Conservation (phyloP, 2,329 filamentous ascomycete species). For the Cryphonectria japonica region DNA sequence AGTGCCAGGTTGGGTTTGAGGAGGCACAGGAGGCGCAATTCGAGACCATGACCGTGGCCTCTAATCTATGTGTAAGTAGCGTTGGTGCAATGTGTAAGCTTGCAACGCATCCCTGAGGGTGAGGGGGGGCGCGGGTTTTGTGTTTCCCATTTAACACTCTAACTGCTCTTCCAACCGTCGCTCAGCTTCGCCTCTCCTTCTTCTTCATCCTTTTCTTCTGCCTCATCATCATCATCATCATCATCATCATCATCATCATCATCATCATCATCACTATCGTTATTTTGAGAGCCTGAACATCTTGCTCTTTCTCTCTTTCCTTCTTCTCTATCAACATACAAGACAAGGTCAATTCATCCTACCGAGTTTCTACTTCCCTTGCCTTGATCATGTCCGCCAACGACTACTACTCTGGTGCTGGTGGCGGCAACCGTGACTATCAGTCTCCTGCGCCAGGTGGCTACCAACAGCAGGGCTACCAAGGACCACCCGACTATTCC, state of each 20-base stretch:
- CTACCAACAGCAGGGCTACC: slow-evolving; percentile 29
- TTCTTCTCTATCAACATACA: not conserved
- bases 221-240: not conserved
- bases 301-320: not conserved
- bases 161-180: not conserved
- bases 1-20: not conserved
- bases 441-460: slow-evolving; percentile 29
- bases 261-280: not conserved
- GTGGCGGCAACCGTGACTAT: slow-evolving; percentile 20
- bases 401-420: slow-evolving; percentile 31
- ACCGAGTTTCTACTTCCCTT: not conserved
- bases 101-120: not conserved
- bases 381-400: slow-evolving; percentile 32
- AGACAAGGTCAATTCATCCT: not conserved
- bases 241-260: not conserved
- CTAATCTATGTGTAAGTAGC: not conserved
- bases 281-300: not conserved
- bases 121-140: no score
- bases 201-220: not conserved
- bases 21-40: not conserved
- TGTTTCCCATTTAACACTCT: not conserved
- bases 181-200: no score
- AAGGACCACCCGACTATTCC: slow-evolving; percentile 32
- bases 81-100: not conserved
- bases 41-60: not conserved